These are phyloP conservation scores for Schizopora paradoxa DNA, from an alignment of 1,284 basidiomycete species.

Conservation along the genomic window DNA sequence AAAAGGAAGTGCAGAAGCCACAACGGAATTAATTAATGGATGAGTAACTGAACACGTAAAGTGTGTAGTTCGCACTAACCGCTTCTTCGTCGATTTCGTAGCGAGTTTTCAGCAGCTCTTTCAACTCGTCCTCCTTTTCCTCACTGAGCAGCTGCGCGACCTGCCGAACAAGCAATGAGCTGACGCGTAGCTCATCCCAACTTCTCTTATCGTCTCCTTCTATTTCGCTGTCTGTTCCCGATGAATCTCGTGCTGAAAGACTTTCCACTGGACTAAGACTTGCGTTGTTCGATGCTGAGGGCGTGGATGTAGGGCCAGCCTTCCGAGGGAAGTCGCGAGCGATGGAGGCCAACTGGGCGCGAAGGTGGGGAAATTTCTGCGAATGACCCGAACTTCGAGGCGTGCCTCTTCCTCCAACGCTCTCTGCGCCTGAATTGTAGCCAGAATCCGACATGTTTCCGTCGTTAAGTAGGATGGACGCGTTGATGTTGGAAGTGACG, in stretches of 20 bases:
- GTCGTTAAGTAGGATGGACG: too few relatives aligned
- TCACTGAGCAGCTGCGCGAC: conserved; percentile 69
- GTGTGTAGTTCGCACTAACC: conserved; percentile 39
- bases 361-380: conserved; percentile 66
- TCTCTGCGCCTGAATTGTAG: too few relatives aligned
- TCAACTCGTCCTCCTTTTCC: conserved; percentile 84
- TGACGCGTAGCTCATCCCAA: conserved; percentile 44
- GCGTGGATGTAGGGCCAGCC: neutral
- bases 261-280: conserved; percentile 1
- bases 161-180: conserved; percentile 53
- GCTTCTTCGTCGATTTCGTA: conserved; percentile 73
- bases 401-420: too few relatives aligned
- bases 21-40: neutral
- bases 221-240: conserved; percentile 44
- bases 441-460: too few relatives aligned
- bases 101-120: conserved; percentile 62
- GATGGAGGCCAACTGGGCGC: conserved; percentile 68
- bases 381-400: too few relatives aligned
- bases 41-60: conserved; percentile 20
- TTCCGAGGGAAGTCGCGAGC: conserved; percentile 56
- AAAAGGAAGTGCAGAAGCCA: conserved; percentile 18
- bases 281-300: neutral
- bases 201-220: conserved; percentile 43
- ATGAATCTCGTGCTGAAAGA: conserved; percentile 21
- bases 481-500: too few relatives aligned